Percentiles rank a stretch among this genome's conserved stretches.
phyloP scores from a whole-genome alignment of 1,139 yeast genomes.

The Debaryomyces udenii region DNA sequence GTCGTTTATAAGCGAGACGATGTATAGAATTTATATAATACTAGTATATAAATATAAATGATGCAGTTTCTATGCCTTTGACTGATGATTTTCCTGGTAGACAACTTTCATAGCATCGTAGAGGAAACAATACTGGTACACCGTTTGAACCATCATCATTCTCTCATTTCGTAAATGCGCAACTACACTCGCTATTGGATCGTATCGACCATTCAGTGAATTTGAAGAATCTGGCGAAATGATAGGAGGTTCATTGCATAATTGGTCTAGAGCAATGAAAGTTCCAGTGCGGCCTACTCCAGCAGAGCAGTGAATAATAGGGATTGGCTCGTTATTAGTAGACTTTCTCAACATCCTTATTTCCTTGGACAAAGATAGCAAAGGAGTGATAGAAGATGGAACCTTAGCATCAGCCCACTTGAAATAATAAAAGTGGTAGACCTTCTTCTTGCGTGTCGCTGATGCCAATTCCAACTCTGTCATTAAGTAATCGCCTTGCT shows the following conservation, averaged over 20 bases:
- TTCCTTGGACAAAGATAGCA: constrained; percentile 33
- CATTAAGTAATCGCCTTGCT: constrained; percentile 29
- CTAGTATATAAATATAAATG: too few relatives aligned
- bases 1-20: not conserved
- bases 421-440: constrained; percentile 55
- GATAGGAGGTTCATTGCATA: constrained; percentile 18
- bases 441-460: constrained; percentile 34
- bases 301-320: constrained; percentile 77
- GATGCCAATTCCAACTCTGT: constrained; percentile 32
- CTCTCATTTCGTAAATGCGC: constrained; percentile 53
- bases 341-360: constrained; percentile 20
- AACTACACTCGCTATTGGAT: constrained; percentile 41
- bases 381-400: constrained; percentile 47
- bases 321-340: constrained; percentile 23
- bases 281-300: constrained; percentile 89
- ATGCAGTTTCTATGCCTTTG: too few relatives aligned
- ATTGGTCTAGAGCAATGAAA: constrained; percentile 66
- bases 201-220: constrained; percentile 13
- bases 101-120: constrained; percentile 26
- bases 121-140: constrained; percentile 56
- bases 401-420: constrained; percentile 61
- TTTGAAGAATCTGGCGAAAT: not conserved
- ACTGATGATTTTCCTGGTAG: not conserved
- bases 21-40: not conserved
- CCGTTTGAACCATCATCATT: constrained; percentile 70